These are phyloP conservation scores for Trichoderma reesei DNA, from an alignment of 495 filamentous ascomycete species.

Conservation along the genomic window DNA sequence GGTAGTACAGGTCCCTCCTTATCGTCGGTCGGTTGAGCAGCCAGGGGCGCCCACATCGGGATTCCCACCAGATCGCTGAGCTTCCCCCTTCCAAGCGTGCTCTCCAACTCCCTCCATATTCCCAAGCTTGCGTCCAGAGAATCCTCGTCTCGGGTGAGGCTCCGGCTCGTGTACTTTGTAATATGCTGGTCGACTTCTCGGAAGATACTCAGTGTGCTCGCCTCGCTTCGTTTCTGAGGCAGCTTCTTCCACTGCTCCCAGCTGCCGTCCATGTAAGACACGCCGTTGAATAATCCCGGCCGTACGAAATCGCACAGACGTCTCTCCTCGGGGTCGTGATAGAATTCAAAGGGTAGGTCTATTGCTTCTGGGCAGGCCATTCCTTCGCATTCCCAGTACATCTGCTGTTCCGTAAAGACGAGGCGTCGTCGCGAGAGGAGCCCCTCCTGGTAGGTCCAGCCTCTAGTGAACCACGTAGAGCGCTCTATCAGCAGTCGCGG, in stretches of 20 bases:
- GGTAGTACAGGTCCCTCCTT: neutral
- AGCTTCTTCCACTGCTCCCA: constrained; percentile 15
- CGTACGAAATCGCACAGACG: neutral
- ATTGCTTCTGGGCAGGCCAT: constrained; percentile 16
- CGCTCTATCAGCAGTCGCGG: neutral
- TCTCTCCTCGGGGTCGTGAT: neutral
- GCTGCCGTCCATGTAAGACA: constrained; percentile 1
- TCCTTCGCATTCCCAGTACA: constrained; percentile 27
- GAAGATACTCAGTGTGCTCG: constrained; percentile 3
- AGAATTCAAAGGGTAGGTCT: neutral
- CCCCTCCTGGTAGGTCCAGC: constrained; percentile 34
- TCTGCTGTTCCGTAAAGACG: constrained; percentile 23
- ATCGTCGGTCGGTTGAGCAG: neutral
- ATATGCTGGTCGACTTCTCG: constrained; percentile 8
- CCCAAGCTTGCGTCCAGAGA: constrained; percentile 15
- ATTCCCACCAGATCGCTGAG: constrained; percentile 1
- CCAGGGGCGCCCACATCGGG: neutral
- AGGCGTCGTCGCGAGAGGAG: constrained; percentile 24
- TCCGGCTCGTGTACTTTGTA: constrained; percentile 1
- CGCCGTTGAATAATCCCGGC: neutral
- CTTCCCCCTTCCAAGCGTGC: constrained; percentile 12
- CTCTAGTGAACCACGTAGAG: constrained; percentile 24
- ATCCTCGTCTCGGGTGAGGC: constrained; percentile 15
- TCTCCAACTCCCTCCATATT: neutral
- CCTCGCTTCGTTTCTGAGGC: neutral